Percentiles rank a stretch among this genome's conserved stretches.
phyloP scores from a whole-genome alignment of 2,329 filamentous ascomycete species.

The Didymella keratinophila region DNA sequence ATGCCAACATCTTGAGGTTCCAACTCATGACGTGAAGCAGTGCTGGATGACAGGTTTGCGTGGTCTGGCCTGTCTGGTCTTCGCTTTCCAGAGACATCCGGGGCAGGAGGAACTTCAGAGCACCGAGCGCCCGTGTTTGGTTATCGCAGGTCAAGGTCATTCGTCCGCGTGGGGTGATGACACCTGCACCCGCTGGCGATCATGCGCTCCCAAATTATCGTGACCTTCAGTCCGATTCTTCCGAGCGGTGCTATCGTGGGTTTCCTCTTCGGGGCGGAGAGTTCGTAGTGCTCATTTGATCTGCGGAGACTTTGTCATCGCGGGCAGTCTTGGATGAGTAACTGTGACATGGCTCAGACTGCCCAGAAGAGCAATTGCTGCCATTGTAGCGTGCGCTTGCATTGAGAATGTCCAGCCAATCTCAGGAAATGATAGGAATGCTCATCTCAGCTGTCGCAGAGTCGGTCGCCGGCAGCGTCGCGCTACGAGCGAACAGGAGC shows the following conservation, averaged over 20 bases:
- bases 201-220: conserved; percentile 15
- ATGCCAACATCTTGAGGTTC: conserved; percentile 1
- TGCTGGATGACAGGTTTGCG: conserved; percentile 14
- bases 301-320: conserved; percentile 12
- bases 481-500: conserved; percentile 8
- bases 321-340: conserved; percentile 5
- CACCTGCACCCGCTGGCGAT: conserved; percentile 20
- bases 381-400: not conserved
- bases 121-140: conserved; percentile 24
- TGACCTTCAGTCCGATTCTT: conserved; percentile 17
- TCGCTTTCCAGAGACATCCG: conserved; percentile 20
- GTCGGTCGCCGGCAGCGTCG: conserved; percentile 19
- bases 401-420: conserved; percentile 8
- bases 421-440: conserved; percentile 12
- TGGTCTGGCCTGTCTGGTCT: conserved; percentile 16
- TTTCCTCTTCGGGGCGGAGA: not conserved
- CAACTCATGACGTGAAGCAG: conserved; percentile 16
- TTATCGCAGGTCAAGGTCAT: conserved; percentile 15
- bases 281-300: conserved; percentile 4
- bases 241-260: conserved; percentile 15
- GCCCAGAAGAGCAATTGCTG: conserved; percentile 10
- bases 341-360: not conserved
- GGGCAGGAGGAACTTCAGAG: conserved; percentile 19
- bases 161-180: conserved; percentile 29
- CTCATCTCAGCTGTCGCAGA: conserved; percentile 19